phyloP scores from a whole-genome alignment of 2,329 filamentous ascomycete species.

The Gliomastix tumulicola region DNA sequence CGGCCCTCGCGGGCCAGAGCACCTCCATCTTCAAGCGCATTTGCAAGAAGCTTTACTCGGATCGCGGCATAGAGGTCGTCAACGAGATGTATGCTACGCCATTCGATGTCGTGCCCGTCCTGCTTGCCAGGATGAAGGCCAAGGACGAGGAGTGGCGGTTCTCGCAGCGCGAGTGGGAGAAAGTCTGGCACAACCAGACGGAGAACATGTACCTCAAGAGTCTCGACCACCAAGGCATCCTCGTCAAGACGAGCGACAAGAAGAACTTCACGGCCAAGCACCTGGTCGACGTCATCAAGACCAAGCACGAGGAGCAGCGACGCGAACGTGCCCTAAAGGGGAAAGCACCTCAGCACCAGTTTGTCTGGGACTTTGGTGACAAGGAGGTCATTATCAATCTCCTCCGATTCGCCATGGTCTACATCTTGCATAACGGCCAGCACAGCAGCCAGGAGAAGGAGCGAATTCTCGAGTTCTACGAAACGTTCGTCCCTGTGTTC shows the following conservation, averaged over 20 bases:
- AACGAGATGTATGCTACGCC: conserved; percentile 80
- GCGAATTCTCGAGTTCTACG: conserved; percentile 67
- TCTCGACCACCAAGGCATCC: conserved; percentile 91
- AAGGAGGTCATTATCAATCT: conserved; percentile 59
- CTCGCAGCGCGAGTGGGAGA: conserved; percentile 95
- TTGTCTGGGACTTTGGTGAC: conserved; percentile 67
- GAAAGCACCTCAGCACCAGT: conserved; percentile 62
- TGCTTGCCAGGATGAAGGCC: conserved; percentile 84
- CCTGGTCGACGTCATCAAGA: conserved; percentile 83
- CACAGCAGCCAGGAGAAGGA: conserved; percentile 68
- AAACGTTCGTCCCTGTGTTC: conserved; percentile 68
- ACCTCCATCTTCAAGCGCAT: conserved; percentile 96
- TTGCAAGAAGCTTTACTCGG: conserved; percentile 95
- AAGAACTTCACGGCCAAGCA: conserved; percentile 85
- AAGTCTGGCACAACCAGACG: conserved; percentile 95
- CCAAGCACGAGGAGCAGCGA: conserved; percentile 85
- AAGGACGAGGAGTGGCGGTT: conserved; percentile 98
- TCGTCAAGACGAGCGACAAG: conserved; percentile 85
- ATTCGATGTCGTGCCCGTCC: conserved; percentile 79
- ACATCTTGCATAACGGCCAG: conserved; percentile 60
- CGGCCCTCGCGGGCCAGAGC: conserved; percentile 83
- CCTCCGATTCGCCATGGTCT: conserved; percentile 56
- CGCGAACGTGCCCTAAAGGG: conserved; percentile 59
- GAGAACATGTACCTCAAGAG: conserved; percentile 93
- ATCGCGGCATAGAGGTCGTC: conserved; percentile 78